Evolutionary conservation across 768 basidiomycete genomes (phyloP), one percentile per base, ranked within the genome.

Genomic region (Rhodocollybia butyracea): DNA sequence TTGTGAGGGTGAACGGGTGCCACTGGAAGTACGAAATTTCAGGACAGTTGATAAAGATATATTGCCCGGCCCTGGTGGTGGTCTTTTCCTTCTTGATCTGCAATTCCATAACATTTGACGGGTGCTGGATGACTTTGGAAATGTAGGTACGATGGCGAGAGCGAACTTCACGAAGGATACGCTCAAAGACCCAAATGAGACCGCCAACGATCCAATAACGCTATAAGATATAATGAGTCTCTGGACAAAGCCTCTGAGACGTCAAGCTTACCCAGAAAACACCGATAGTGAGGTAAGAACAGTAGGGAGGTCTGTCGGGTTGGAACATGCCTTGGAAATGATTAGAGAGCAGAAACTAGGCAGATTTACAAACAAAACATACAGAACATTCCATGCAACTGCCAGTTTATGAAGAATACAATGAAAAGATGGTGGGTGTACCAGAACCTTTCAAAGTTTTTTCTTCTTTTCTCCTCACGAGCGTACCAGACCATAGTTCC

Each of bases 31-130:
- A 96, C 19, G 89, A 92, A 43, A 98, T 77, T 70, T 93, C 90
- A 8, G 94, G 95, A 73, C 91, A 94, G 60, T 77, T 86, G 46
- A 97, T 70, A 77, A 96, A 94, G 68, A 98, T 91, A 70, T 97
- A 98, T 68, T 96, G 91, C 19, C 94, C 94, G 1, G 94, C 92
- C 11, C 86, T 80, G 27, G 83, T 84, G 1, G 76, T 86, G 0
- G 84, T 92, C 73, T 88, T 89, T 66, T 97, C 95, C 73, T 97
- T 97, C 79, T 95, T 97, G 80, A 98, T 95, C 70, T 97, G 96
- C 27, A 98, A 74, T 73, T 98, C 94, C 75, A 95, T 80, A 59
- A 97, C 94, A 59, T 89, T 91, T 41, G 90, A 93, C 21, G 95
- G 95, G 70, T 98, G 95, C 65, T 93, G 91, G 68, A 97, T 88